phyloP scores from a whole-genome alignment of 345 rosid species.

The Salix brachista region DNA sequence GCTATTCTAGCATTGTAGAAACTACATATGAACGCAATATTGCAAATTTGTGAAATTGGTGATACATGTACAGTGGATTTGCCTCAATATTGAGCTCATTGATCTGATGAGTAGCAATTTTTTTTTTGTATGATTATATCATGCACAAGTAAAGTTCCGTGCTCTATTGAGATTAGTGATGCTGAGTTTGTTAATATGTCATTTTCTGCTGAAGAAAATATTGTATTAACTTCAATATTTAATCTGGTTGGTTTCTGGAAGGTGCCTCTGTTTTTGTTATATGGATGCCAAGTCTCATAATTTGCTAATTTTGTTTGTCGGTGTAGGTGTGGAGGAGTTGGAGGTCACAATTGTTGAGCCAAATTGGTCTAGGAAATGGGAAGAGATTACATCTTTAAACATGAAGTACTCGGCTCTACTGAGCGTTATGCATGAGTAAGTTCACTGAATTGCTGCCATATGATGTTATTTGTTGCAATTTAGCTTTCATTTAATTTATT shows the following conservation, averaged over 20 bases:
- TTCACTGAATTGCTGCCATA: constrained; percentile 9
- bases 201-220: not conserved
- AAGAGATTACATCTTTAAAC: constrained; percentile 57
- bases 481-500: not conserved
- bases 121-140: not conserved
- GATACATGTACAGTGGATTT: not conserved
- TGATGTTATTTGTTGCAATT: not conserved
- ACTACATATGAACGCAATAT: not conserved
- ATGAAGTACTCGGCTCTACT: constrained; percentile 57
- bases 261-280: not conserved
- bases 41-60: not conserved
- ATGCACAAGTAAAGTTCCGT: not conserved
- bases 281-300: constrained; percentile 14
- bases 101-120: not conserved
- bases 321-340: constrained; percentile 72
- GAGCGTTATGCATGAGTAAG: constrained; percentile 55
- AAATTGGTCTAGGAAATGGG: constrained; percentile 67
- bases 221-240: not conserved
- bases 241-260: not conserved
- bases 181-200: not conserved
- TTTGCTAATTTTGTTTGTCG: constrained; percentile 5
- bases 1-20: not conserved
- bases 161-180: not conserved
- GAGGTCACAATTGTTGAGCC: constrained; percentile 57
- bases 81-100: not conserved